Percentiles rank a stretch among this genome's conserved stretches.
Evolutionary conservation across 2,329 filamentous ascomycete species (phyloP).

Genomic region (Stagonosporopsis vannaccii): DNA sequence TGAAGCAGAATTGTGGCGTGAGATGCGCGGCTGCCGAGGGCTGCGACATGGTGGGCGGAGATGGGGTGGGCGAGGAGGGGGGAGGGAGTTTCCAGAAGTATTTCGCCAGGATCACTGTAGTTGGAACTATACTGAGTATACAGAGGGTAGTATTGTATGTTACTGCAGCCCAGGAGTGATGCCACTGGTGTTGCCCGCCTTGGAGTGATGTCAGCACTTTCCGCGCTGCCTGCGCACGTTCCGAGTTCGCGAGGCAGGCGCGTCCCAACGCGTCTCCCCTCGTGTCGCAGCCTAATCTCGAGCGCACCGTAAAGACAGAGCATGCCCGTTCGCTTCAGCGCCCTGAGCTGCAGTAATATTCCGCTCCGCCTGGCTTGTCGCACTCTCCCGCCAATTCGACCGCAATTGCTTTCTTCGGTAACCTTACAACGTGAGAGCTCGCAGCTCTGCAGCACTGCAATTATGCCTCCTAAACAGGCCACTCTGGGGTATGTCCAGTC

Average conservation of each 20-base stretch:
- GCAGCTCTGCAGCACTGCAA: slow-evolving; percentile 20
- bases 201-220: slow-evolving; percentile 45
- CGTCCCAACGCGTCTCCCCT: slow-evolving; percentile 28
- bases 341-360: slow-evolving; percentile 27
- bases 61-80: slow-evolving; percentile 14
- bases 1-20: slow-evolving; percentile 61
- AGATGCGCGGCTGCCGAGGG: slow-evolving; percentile 50
- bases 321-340: slow-evolving; percentile 43
- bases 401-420: slow-evolving; percentile 16
- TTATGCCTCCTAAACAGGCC: slow-evolving; percentile 71
- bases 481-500: slow-evolving; percentile 87
- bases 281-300: slow-evolving; percentile 24
- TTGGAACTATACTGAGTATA: neutral
- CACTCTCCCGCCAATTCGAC: slow-evolving; percentile 11
- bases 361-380: slow-evolving; percentile 11
- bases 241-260: slow-evolving; percentile 24
- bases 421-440: slow-evolving; percentile 9
- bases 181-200: slow-evolving; percentile 4
- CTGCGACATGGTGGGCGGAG: slow-evolving; percentile 49
- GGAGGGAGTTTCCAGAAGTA: slow-evolving; percentile 41
- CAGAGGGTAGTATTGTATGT: neutral
- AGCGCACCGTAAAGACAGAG: slow-evolving; percentile 30
- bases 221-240: slow-evolving; percentile 24
- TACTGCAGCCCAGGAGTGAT: neutral
- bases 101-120: slow-evolving; percentile 33